Evolutionary conservation across 768 basidiomycete genomes (phyloP), one percentile per base, ranked within the genome.

Genomic region (Boletus sensibilis): DNA sequence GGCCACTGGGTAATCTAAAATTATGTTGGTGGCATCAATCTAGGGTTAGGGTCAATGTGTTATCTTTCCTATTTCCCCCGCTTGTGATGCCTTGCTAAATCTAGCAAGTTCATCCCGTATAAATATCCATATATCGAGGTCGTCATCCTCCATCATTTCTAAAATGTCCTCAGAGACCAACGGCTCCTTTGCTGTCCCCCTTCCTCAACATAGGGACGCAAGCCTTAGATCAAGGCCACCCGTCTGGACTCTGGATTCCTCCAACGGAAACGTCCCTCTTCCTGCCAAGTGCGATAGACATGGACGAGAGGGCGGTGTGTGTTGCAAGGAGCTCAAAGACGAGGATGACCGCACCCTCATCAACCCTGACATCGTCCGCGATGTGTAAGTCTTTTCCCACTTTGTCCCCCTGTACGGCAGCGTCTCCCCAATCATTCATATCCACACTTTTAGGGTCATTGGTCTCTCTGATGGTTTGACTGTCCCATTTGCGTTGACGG

Each of bases 381-480:
- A 95, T 60, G 83, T 92, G 92, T 93, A 66, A 69, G 89, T 61
- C 16, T 23, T 18, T 34, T 50, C 39, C 39, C 27, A 13, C 34
- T 16, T 44, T 37, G 31, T n/a, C 9, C 13, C 13, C 33, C 18
- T 37, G 18, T 38, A 3, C 43, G 13, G 13, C 31, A 18, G 6
- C 8, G 4, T 58, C 21, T 34, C 21, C 27, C 29, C 29, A 18
- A 16, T 60, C 39, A 54, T 5, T 58, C 43, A 58, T 52, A 41
- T 20, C 6, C 21, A 34, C 33, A 50, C 64, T 34, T 41, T 13
- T 65, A 92, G 92, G 47, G 82, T 94, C 45, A 94, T 94, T 58
- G 93, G 93, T n/a, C 84, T 94, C 10, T 90, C 89, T 0, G 92
- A 94, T 64, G 92, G 93, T 8, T 75, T 94, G 48, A 95, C 94